A percentile compares a stretch with the other conserved stretches of the same genome.
Conservation (phyloP, 2,329 filamentous ascomycete species). For the Domatiomyces globalis region DNA sequence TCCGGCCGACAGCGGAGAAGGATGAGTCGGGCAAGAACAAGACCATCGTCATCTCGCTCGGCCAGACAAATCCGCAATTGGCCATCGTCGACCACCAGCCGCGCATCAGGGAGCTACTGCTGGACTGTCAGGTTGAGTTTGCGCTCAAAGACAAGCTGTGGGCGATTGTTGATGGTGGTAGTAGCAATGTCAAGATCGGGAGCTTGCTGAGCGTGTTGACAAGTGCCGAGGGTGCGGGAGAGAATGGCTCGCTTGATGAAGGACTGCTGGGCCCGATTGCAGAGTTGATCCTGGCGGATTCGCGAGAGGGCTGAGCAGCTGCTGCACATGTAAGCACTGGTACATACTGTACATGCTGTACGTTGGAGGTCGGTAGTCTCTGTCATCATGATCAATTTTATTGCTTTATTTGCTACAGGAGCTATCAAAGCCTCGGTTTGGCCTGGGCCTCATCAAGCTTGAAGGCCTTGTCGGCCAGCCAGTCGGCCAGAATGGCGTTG, state of each 20-base stretch:
- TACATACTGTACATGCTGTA: too few relatives aligned
- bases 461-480: constrained; percentile 46
- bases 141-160: constrained; percentile 20
- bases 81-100: constrained; percentile 13
- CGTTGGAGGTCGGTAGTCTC: too few relatives aligned
- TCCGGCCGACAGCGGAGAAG: constrained; percentile 29
- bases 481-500: constrained; percentile 54
- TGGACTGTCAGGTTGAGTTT: constrained; percentile 20
- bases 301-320: constrained; percentile 1
- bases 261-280: constrained; percentile 18
- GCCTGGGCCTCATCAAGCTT: constrained; percentile 21
- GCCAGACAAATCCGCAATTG: constrained; percentile 20
- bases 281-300: constrained; percentile 20
- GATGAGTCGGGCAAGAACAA: constrained; percentile 24
- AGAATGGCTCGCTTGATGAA: constrained; percentile 7
- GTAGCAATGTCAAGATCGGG: constrained; percentile 13
- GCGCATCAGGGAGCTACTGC: constrained; percentile 15
- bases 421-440: background rate
- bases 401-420: too few relatives aligned
- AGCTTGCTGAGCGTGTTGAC: constrained; percentile 13
- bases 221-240: too few relatives aligned
- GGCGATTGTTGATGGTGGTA: constrained; percentile 12
- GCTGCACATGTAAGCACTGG: constrained; percentile 8
- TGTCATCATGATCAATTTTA: too few relatives aligned
- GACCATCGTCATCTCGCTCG: constrained; percentile 27